Evolutionary conservation across 139 green algal genomes (phyloP).

Genomic region (Tetraselmis striata): DNA sequence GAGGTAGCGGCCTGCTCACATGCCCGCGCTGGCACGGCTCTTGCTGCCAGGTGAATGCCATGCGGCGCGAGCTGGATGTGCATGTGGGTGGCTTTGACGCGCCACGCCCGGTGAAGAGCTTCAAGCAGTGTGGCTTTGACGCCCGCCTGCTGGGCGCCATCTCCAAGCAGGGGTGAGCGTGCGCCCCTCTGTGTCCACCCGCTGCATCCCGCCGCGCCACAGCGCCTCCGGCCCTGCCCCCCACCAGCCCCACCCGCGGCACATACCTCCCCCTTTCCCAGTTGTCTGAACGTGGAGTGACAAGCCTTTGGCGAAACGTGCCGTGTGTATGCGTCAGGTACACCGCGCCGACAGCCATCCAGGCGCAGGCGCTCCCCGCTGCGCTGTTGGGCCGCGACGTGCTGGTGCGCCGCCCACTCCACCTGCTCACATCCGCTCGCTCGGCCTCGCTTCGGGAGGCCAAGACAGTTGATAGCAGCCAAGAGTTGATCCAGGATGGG

Average conservation of each 20-base stretch:
- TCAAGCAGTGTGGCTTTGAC: slow-evolving; percentile 75
- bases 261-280: no score
- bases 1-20: no score
- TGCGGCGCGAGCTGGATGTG: slow-evolving; percentile 50
- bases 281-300: no score
- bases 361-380: slow-evolving; percentile 70
- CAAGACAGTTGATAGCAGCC: no score
- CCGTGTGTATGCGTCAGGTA: slow-evolving; percentile 29
- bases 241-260: no score
- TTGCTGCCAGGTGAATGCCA: slow-evolving; percentile 39
- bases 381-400: slow-evolving; percentile 69
- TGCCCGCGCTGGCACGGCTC: no score
- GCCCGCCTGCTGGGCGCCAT: slow-evolving; percentile 54
- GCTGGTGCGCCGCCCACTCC: slow-evolving; percentile 42
- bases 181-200: not conserved
- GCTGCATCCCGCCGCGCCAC: no score
- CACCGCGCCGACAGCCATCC: slow-evolving; percentile 63
- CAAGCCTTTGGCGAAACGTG: no score
- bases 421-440: no score
- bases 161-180: slow-evolving; percentile 47
- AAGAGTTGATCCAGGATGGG: no score
- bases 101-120: slow-evolving; percentile 56
- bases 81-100: slow-evolving; percentile 59
- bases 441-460: no score
- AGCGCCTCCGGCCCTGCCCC: no score